Percentiles rank a stretch among this genome's conserved stretches.
phyloP scores from a whole-genome alignment of 495 filamentous ascomycete species.

The Talaromyces ruber region DNA sequence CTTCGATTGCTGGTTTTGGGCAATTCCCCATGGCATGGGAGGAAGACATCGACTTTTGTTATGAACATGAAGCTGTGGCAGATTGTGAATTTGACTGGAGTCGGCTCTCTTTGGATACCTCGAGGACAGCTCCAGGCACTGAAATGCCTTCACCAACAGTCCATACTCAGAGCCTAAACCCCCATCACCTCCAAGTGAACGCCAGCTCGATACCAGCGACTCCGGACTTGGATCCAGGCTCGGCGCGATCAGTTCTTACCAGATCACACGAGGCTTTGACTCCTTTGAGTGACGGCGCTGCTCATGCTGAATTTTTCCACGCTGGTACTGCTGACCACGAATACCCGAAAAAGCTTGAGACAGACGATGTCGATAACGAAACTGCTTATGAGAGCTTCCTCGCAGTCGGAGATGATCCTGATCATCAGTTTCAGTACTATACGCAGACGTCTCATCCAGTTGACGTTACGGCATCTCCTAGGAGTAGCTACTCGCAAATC shows the following conservation, averaged over 20 bases:
- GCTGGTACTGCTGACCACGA: not conserved
- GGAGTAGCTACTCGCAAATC: constrained; percentile 46
- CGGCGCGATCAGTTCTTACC: constrained; percentile 25
- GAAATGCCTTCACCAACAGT: not conserved
- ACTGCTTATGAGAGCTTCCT: constrained; percentile 42
- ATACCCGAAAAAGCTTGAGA: constrained; percentile 4
- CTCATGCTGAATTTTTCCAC: constrained; percentile 4
- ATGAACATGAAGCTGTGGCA: constrained; percentile 83
- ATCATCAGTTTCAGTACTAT: constrained; percentile 34
- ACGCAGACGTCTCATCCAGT: constrained; percentile 29
- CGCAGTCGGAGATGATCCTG: constrained; percentile 34
- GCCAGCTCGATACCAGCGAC: constrained; percentile 20
- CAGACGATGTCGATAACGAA: constrained; percentile 30
- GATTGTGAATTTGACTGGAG: constrained; percentile 88
- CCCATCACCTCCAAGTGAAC: not conserved
- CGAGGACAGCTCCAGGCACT: not conserved
- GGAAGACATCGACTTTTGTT: constrained; percentile 90
- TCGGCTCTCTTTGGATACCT: constrained; percentile 29
- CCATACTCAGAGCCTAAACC: not conserved
- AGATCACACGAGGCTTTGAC: constrained; percentile 26
- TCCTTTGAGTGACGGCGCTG: constrained; percentile 18
- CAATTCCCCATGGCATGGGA: constrained; percentile 68
- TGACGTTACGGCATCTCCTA: constrained; percentile 31
- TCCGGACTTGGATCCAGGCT: constrained; percentile 31
- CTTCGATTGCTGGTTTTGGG: constrained; percentile 11